phyloP scores from a whole-genome alignment of 371 early-diverging fungal genomes.

The Mortierella sp. region DNA sequence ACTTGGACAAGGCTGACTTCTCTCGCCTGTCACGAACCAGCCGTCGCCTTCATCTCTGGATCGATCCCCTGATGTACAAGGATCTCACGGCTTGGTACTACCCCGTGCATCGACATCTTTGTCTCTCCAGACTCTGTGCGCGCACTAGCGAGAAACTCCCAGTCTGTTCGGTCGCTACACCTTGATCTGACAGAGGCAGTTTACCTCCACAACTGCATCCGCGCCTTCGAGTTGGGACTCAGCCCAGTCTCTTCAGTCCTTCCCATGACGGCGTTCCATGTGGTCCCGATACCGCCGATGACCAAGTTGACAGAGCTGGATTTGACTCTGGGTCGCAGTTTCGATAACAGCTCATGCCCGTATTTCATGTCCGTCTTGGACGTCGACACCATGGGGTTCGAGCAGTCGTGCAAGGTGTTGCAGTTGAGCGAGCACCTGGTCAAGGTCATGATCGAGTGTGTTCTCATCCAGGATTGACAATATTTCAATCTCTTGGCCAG shows the following conservation, averaged over 20 bases:
- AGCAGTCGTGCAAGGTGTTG: no score
- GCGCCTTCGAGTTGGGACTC: neutral
- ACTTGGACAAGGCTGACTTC: neutral
- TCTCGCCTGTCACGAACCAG: neutral
- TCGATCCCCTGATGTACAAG: neutral
- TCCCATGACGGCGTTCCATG: neutral
- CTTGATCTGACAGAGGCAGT: neutral
- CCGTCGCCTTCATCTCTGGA: neutral
- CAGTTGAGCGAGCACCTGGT: neutral
- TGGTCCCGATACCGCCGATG: no score
- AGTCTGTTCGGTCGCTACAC: neutral
- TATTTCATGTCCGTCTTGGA: no score
- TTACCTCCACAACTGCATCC: neutral
- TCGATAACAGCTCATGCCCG: no score
- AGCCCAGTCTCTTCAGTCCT: neutral
- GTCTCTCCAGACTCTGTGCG: neutral
- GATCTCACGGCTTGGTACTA: neutral
- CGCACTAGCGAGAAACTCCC: neutral
- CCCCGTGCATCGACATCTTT: neutral
- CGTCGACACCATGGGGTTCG: no score
- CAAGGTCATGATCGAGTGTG: neutral
- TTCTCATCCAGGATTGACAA: neutral
- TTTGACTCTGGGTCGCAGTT: no score
- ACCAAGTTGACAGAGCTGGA: no score
- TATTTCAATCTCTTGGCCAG: neutral